Evolutionary conservation across 257 asterid genomes (phyloP).

Genomic region (Euphrasia confusa): DNA sequence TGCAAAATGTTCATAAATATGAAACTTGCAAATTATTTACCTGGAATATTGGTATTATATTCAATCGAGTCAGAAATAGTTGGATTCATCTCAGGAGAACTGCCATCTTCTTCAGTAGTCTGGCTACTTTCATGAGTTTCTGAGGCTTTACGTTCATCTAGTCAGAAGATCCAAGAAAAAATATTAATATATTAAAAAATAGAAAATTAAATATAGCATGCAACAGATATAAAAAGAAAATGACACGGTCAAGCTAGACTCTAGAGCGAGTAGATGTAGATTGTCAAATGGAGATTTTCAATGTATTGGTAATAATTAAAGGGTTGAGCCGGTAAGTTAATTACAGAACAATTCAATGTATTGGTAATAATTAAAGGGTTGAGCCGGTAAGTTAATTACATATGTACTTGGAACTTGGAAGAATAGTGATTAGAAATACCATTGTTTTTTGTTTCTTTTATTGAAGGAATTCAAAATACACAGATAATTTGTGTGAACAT

Average conservation of each 20-base stretch:
- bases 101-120: slow-evolving; percentile 27
- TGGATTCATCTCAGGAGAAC: slow-evolving; percentile 24
- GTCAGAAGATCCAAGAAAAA: slow-evolving; percentile 18
- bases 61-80: slow-evolving; percentile 21
- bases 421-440: neutral
- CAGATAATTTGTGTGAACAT: neutral
- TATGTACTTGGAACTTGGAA: slow-evolving; percentile 2
- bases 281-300: slow-evolving; percentile 1
- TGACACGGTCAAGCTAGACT: neutral
- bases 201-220: slow-evolving; percentile 14
- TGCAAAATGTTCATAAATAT: neutral
- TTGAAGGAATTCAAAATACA: neutral
- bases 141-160: slow-evolving; percentile 27
- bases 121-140: slow-evolving; percentile 25
- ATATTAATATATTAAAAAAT: slow-evolving; percentile 1
- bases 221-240: slow-evolving; percentile 11
- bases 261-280: neutral
- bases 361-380: neutral
- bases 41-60: slow-evolving; percentile 15
- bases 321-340: neutral
- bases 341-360: neutral
- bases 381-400: neutral
- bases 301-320: neutral
- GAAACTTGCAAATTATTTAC: slow-evolving; percentile 6
- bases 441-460: neutral